These are phyloP conservation scores for Vigna radiata DNA, from an alignment of 306 rosid species.

Conservation along the genomic window DNA sequence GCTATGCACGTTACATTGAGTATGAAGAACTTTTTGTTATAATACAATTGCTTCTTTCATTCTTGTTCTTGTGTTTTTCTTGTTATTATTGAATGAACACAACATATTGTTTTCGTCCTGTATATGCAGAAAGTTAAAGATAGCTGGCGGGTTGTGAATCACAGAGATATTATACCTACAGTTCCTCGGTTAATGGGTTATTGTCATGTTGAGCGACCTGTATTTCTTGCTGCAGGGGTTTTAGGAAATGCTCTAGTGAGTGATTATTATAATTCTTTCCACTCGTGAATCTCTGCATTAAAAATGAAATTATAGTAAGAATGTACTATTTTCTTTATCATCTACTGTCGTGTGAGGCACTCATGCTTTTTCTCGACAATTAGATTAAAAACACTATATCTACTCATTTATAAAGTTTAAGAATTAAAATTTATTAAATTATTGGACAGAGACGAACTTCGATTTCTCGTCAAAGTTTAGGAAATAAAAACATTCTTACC, in stretches of 20 bases:
- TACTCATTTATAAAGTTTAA: too few relatives aligned
- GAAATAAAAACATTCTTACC: too few relatives aligned
- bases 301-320: slow-evolving; percentile 11
- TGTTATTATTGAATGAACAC: too few relatives aligned
- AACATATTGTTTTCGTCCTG: slow-evolving; percentile 3
- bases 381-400: too few relatives aligned
- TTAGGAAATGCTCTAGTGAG: slow-evolving; percentile 71
- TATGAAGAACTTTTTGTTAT: too few relatives aligned
- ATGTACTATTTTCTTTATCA: neutral
- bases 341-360: neutral
- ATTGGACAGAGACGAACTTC: too few relatives aligned
- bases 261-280: slow-evolving; percentile 37
- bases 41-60: too few relatives aligned
- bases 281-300: neutral
- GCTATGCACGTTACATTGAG: too few relatives aligned
- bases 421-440: too few relatives aligned
- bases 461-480: too few relatives aligned
- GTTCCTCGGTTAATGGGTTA: slow-evolving; percentile 97
- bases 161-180: slow-evolving; percentile 97
- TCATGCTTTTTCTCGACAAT: slow-evolving; percentile 3
- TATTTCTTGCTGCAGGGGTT: slow-evolving; percentile 83
- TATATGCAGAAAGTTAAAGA: slow-evolving; percentile 88
- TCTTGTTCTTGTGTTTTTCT: too few relatives aligned
- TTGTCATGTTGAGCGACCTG: slow-evolving; percentile 94
- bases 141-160: slow-evolving; percentile 99